phyloP scores from a whole-genome alignment of 1,139 yeast species.

The Petasospora rhodanensis region DNA sequence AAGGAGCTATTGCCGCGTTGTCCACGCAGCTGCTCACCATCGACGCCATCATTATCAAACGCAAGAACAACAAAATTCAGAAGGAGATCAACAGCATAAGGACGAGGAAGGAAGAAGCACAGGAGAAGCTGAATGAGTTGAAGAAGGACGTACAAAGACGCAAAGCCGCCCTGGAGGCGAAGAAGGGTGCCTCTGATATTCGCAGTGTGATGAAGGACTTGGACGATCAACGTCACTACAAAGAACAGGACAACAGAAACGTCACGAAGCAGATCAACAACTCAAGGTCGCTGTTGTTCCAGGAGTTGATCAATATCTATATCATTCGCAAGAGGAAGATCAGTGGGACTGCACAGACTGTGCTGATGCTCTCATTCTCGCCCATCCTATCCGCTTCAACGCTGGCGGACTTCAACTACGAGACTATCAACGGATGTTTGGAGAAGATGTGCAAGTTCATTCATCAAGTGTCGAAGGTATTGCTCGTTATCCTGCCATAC shows the following conservation, averaged over 20 bases:
- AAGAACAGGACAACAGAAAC: constrained; percentile 13
- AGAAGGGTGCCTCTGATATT: too few species aligned
- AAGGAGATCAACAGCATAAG: constrained; percentile 5
- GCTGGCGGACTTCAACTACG: constrained; percentile 16
- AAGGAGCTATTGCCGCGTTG: constrained; percentile 15
- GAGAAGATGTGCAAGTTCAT: constrained; percentile 16
- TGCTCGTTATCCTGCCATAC: constrained; percentile 16
- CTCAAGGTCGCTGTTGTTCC: constrained; percentile 21
- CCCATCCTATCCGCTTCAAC: constrained; percentile 20
- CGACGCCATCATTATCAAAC: constrained; percentile 15
- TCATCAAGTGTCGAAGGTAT: constrained; percentile 13
- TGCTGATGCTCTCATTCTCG: constrained; percentile 19
- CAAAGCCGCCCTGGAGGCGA: constrained; percentile 1
- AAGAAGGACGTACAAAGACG: background rate
- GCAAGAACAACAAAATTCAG: constrained; percentile 9
- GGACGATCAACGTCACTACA: too few species aligned
- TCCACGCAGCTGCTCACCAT: constrained; percentile 19
- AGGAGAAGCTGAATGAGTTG: constrained; percentile 2
- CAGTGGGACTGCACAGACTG: constrained; percentile 9
- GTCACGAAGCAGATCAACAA: constrained; percentile 20
- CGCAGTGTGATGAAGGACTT: too few species aligned
- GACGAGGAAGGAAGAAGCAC: background rate
- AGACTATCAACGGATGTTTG: constrained; percentile 18
- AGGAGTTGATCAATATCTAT: constrained; percentile 23
- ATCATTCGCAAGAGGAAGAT: constrained; percentile 17